Evolutionary conservation across 345 rosid genomes (phyloP).

Genomic region (Erodium maritimum): DNA sequence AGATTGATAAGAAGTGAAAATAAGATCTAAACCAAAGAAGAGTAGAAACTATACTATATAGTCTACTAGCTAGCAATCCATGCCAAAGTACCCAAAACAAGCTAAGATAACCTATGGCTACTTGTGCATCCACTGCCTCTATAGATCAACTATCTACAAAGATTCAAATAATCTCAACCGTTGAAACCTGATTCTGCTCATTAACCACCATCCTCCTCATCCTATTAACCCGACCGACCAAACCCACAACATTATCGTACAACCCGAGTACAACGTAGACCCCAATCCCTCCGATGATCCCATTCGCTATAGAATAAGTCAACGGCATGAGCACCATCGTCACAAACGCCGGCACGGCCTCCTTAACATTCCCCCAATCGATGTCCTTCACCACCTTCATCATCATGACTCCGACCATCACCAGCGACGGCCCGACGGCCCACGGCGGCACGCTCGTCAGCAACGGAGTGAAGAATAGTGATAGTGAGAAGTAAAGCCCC

Average conservation of each 20-base stretch:
- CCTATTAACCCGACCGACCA: constrained; percentile 23
- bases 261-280: constrained; percentile 46
- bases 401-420: constrained; percentile 81
- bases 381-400: constrained; percentile 74
- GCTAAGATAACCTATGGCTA: no score
- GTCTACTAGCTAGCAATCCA: no score
- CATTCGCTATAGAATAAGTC: constrained; percentile 75
- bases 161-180: constrained; percentile 6
- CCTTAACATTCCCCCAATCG: constrained; percentile 52
- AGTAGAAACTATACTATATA: no score
- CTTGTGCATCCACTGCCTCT: no score
- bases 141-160: no score
- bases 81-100: no score
- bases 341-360: constrained; percentile 69
- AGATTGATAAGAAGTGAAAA: no score
- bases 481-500: constrained; percentile 40
- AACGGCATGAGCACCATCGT: constrained; percentile 82
- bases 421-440: constrained; percentile 85
- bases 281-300: constrained; percentile 76
- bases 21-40: no score
- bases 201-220: constrained; percentile 35
- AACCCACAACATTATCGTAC: constrained; percentile 27
- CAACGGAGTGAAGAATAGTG: constrained; percentile 67
- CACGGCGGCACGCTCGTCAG: constrained; percentile 69
- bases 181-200: constrained; percentile 66